Percentiles rank a stretch among this genome's conserved stretches.
These are phyloP conservation scores for Aspergillus bertholletiae DNA, from an alignment of 495 filamentous ascomycete genomes.

Conservation along the genomic window DNA sequence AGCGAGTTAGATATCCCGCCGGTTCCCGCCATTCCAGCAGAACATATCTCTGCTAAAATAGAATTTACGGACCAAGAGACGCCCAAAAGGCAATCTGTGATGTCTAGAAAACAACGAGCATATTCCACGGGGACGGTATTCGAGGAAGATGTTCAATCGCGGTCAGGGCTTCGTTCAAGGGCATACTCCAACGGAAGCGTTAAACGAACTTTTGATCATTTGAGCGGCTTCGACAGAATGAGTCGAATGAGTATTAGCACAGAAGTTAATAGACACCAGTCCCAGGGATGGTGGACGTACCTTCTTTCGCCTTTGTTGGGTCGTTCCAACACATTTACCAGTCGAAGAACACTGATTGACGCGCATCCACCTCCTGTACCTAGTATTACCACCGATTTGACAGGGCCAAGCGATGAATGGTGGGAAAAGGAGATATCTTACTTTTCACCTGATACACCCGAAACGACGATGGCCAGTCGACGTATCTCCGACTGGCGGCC, in stretches of 20 bases:
- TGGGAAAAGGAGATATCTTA: slow-evolving; percentile 40
- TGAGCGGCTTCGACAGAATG: not conserved
- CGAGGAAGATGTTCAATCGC: slow-evolving; percentile 49
- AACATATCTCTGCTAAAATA: slow-evolving; percentile 26
- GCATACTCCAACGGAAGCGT: slow-evolving; percentile 15
- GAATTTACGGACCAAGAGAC: slow-evolving; percentile 29
- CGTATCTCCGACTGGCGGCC: slow-evolving; percentile 16
- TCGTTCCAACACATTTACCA: slow-evolving; percentile 34
- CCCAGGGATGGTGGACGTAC: slow-evolving; percentile 86
- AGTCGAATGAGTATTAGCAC: slow-evolving; percentile 37
- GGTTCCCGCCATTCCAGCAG: slow-evolving; percentile 58
- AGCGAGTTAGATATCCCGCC: slow-evolving; percentile 45
- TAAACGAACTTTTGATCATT: slow-evolving; percentile 18
- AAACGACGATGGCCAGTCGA: slow-evolving; percentile 15
- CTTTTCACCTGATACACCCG: slow-evolving; percentile 36
- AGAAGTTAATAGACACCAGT: slow-evolving; percentile 52
- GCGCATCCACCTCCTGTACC: slow-evolving; percentile 30
- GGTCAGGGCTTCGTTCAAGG: slow-evolving; percentile 12
- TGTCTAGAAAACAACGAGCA: slow-evolving; percentile 26
- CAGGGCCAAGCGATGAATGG: slow-evolving; percentile 28
- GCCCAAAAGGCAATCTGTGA: slow-evolving; percentile 25
- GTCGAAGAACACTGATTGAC: slow-evolving; percentile 25
- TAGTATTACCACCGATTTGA: slow-evolving; percentile 25
- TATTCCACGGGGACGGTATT: slow-evolving; percentile 53
- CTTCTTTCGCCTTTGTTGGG: slow-evolving; percentile 72